Base-by-base conservation (phyloP, 768 basidiomycete genomes). In the Serendipita vermifera region DNA sequence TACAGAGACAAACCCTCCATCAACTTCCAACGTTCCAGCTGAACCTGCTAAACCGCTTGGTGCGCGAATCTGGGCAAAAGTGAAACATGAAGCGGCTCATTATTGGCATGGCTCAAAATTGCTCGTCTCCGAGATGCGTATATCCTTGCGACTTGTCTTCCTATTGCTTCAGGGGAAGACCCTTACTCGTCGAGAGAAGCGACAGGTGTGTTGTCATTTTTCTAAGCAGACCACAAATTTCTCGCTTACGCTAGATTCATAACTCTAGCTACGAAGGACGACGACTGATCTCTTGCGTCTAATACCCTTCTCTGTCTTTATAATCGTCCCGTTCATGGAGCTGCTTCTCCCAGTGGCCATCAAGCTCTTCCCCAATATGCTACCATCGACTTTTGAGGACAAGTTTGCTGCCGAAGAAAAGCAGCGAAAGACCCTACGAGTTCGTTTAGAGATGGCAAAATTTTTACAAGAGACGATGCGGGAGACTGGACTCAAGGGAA, bases 291-390 rank as follows among this genome's bases (percentile, higher is more conserved):
- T 98, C 29, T 70, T 99, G 55, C 82, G 96, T 29, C 81, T 99
- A 13, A 82, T 98, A 22, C 96, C 96, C 1, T 99, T 99, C 70
- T 81, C 87, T 5, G 90, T 90, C 51, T 97, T 99, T 72, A 66
- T 98, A 60, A 75, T 96, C 63, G 89, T 99, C 2, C 96, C 96
- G 1, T 98, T 98, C 76, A 98, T 98, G 94, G 96, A 98, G 67
- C 68, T 99, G 15, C 76, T 99, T 3, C 79, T 99, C 2, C 96
- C 96, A 2, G 89, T 99, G 36, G 93, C 92, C 0, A 77, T 99
- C 61, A 96, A 94, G 68, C 71, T 99, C 39, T 99, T 99, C 78
- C 96, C 96, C 13, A 97, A 87, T 69, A 98, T 98, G 91, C 79
- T 99, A 3, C 96, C 96, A 0, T 93, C 89, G 0, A 99, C 96